Base-by-base conservation (phyloP, 495 filamentous ascomycete species). In the Parathielavia hyrcaniae region DNA sequence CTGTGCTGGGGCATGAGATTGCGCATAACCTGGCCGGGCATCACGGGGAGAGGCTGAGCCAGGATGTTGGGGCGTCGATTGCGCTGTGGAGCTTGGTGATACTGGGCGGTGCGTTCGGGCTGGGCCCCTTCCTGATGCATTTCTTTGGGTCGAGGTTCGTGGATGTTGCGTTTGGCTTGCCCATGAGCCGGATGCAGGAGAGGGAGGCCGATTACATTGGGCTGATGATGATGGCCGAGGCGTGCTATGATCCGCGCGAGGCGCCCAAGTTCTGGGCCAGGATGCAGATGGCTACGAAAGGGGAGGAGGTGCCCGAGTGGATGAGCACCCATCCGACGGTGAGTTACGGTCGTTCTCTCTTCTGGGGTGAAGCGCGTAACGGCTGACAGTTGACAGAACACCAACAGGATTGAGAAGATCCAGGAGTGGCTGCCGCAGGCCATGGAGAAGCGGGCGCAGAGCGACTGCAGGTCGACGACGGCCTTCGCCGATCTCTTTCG, bases 1-100 rank as follows among this genome's bases (percentile, higher is more conserved):
- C 90, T 4, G 87, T 97, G 23, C 73, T 97, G 9, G 89, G 89
- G 7, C 92, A 97, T 68, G 92, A 97, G 74, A 95, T 97, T 58
- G 89, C 90, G n/a, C 92, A 97, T 67, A 88, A 89, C 39, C 74
- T 96, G 1, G 91, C 91, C 1, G 83, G 84, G 39, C 92, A 97
- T 63, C 73, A 81, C 0, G 88, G 79, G 2, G 92, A 97, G 72
- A 75, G 84, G 11, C 80, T 95, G 79, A 87, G 81, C 54, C 76
- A 81, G 53, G 74, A 73, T 17, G 71, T 86, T n/a, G 67, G 86
- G 22, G 69, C 83, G 8, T 67, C 83, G 5, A 76, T 79, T 1
- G 59, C 84, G 13, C 69, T 83, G 1, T 75, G 79, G n/a, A 73
- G 67, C 26, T 19, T 71, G 39, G 69, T 87, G 17, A 63, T 78